phyloP scores from a whole-genome alignment of 208 protist species.

The Porcisia deanei region DNA sequence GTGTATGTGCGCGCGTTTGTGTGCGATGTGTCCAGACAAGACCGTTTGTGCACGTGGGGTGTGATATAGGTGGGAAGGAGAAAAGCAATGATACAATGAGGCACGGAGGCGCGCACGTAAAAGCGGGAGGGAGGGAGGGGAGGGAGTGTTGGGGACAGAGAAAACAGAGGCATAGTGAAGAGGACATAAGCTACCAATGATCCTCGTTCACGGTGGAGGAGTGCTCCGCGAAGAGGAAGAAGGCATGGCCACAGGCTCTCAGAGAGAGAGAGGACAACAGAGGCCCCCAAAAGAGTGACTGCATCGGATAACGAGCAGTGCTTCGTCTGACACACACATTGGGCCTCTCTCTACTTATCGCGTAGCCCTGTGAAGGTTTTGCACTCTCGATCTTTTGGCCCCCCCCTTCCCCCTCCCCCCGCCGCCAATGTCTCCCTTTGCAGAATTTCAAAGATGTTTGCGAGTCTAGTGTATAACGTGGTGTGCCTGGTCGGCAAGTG shows the following conservation, averaged over 20 bases:
- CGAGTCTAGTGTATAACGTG: too few species aligned
- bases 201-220: too few species aligned
- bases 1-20: not conserved
- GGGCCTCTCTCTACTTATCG: too few species aligned
- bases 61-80: not conserved
- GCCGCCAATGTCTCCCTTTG: too few species aligned
- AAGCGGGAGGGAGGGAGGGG: not conserved
- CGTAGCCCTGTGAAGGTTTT: not conserved
- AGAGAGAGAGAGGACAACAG: too few species aligned
- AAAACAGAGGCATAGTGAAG: not conserved
- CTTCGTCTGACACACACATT: not conserved
- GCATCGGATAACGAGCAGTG: not conserved
- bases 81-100: not conserved
- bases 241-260: too few species aligned
- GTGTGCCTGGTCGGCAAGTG: too few species aligned
- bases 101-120: not conserved
- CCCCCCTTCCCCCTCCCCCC: too few species aligned
- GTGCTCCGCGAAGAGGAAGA: too few species aligned
- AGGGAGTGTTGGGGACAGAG: not conserved
- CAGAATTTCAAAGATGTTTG: too few species aligned
- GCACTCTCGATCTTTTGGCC: not conserved
- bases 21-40: not conserved
- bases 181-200: too few species aligned
- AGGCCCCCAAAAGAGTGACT: not conserved
- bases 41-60: not conserved